Conservation (phyloP, 1,139 yeast species). For the Suhomyces wounanorum region DNA sequence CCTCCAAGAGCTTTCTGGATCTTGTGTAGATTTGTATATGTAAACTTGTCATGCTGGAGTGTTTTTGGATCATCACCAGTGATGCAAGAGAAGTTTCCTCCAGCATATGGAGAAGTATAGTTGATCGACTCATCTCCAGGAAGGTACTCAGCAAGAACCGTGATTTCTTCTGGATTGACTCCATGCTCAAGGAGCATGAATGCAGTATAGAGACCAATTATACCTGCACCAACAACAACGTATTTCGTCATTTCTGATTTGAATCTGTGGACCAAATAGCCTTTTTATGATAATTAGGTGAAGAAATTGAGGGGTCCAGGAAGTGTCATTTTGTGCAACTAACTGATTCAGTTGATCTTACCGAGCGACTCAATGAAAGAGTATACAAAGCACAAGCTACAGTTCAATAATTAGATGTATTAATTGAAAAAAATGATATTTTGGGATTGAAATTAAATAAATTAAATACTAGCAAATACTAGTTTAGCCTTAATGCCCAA, state of each 20-base stretch:
- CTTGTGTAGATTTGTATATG: conserved; percentile 49
- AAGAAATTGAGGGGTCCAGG: not conserved
- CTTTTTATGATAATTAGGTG: not conserved
- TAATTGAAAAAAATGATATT: not conserved
- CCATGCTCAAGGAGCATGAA: conserved; percentile 52
- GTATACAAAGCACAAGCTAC: too few species aligned
- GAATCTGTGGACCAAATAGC: not conserved
- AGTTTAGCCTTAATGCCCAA: not conserved
- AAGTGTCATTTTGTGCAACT: not conserved
- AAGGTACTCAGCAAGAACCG: conserved; percentile 59
- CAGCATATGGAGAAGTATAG: conserved; percentile 81
- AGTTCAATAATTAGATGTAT: too few species aligned
- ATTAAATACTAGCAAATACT: not conserved
- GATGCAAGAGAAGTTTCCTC: conserved; percentile 71
- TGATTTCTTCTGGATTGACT: conserved; percentile 48
- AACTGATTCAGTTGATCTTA: not conserved
- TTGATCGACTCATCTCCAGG: conserved; percentile 75
- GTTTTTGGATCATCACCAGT: conserved; percentile 58
- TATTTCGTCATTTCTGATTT: conserved; percentile 24
- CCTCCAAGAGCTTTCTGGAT: conserved; percentile 56
- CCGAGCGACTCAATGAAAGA: not conserved
- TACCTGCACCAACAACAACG: conserved; percentile 56
- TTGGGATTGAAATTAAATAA: not conserved
- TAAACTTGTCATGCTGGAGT: conserved; percentile 53
- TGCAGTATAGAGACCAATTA: conserved; percentile 68